phyloP scores from a whole-genome alignment of 2,329 filamentous ascomycete genomes.

The Ascocoryne sarcoides region DNA sequence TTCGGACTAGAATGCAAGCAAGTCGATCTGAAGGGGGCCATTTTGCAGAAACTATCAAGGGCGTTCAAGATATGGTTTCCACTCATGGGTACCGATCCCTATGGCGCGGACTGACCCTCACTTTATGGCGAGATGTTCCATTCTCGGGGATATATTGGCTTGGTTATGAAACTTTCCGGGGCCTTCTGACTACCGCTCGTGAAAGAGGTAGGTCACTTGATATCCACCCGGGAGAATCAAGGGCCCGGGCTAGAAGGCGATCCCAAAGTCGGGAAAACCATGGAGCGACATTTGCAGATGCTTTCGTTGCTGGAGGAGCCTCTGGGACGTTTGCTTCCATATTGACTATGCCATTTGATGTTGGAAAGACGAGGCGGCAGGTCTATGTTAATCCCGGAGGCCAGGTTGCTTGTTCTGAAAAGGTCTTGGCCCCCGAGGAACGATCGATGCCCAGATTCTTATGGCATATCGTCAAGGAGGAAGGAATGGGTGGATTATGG shows the following conservation, averaged over 20 bases:
- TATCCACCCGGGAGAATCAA: slow-evolving; percentile 24
- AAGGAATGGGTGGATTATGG: slow-evolving; percentile 76
- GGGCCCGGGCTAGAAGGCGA: slow-evolving; percentile 38
- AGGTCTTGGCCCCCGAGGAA: slow-evolving; percentile 55
- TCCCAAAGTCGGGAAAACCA: slow-evolving; percentile 62
- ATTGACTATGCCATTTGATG: slow-evolving; percentile 90
- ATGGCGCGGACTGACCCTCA: slow-evolving; percentile 85
- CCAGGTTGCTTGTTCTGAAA: slow-evolving; percentile 29
- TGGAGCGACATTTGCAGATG: slow-evolving; percentile 72
- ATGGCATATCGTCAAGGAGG: slow-evolving; percentile 82
- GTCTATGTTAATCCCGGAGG: slow-evolving; percentile 54
- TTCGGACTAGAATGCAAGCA: slow-evolving; percentile 86
- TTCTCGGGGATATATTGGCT: slow-evolving; percentile 98
- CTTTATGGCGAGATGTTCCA: slow-evolving; percentile 92
- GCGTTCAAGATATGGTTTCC: slow-evolving; percentile 70
- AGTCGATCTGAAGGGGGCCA: slow-evolving; percentile 52
- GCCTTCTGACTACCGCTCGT: slow-evolving; percentile 60
- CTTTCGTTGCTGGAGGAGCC: slow-evolving; percentile 75
- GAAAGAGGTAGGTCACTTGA: slow-evolving; percentile 39
- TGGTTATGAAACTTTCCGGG: slow-evolving; percentile 83
- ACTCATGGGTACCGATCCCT: slow-evolving; percentile 69
- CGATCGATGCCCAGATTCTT: slow-evolving; percentile 72
- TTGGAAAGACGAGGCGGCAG: slow-evolving; percentile 92
- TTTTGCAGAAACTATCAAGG: slow-evolving; percentile 68
- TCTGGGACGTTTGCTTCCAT: slow-evolving; percentile 82